A percentile compares a stretch with the other conserved stretches of the same genome.
These are phyloP conservation scores for Colletotrichum sp. DNA, from an alignment of 2,329 filamentous ascomycete genomes.

Conservation along the genomic window DNA sequence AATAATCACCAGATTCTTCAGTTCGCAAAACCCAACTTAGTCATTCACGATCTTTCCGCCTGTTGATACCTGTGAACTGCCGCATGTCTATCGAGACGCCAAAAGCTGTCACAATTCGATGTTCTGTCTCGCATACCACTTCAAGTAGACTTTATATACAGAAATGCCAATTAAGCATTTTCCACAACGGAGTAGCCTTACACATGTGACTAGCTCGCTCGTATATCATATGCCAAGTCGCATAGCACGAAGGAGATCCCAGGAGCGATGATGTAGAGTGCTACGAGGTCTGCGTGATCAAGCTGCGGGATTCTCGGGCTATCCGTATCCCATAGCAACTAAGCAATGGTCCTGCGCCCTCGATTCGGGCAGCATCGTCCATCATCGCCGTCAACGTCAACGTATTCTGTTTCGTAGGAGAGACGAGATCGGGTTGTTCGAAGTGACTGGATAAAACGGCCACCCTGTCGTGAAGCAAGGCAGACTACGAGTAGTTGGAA, in stretches of 20 bases:
- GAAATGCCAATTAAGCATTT: fast-evolving
- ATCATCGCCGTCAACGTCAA: not conserved
- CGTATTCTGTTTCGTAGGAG: not conserved
- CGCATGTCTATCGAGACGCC: not conserved
- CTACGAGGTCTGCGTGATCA: not conserved
- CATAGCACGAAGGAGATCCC: not conserved
- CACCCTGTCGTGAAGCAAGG: no score
- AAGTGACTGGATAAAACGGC: no score
- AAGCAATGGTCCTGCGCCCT: not conserved
- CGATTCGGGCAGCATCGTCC: not conserved
- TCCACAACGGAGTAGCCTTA: fast-evolving
- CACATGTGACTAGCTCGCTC: not conserved
- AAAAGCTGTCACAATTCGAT: fast-evolving
- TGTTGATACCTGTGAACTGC: not conserved
- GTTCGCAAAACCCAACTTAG: not conserved
- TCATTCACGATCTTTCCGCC: not conserved
- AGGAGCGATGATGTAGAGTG: not conserved
- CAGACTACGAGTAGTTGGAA: no score
- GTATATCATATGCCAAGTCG: not conserved
- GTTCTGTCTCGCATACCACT: not conserved
- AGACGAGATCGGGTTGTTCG: not conserved
- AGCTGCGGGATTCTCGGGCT: fast-evolving
- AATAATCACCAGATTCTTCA: fast-evolving
- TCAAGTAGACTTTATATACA: not conserved
- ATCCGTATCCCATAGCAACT: not conserved